Conservation (phyloP, 1,284 basidiomycete species). For the Leccinum subrobustum region DNA sequence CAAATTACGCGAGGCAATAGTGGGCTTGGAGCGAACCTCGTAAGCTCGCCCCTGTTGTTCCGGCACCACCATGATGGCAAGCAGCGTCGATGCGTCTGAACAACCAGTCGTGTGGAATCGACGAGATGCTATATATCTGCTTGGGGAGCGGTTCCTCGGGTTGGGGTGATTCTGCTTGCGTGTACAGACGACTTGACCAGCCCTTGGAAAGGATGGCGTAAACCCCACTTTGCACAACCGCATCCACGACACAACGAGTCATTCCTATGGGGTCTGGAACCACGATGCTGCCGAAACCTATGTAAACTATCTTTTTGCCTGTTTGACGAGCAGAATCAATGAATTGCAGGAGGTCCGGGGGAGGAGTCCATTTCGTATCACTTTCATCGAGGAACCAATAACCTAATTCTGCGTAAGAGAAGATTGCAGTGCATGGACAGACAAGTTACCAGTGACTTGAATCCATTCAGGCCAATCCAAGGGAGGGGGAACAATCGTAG, state of each 20-base stretch:
- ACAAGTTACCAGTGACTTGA: conserved; percentile 74
- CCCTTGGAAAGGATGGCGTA: conserved; percentile 94
- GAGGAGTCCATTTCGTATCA: conserved; percentile 90
- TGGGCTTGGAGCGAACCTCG: conserved; percentile 53
- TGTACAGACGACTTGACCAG: conserved; percentile 91
- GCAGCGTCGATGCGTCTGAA: conserved; percentile 93
- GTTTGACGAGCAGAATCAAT: conserved; percentile 73
- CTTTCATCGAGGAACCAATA: conserved; percentile 96
- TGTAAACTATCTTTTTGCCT: conserved; percentile 92
- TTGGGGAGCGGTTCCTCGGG: conserved; percentile 69
- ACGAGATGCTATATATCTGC: conserved; percentile 81
- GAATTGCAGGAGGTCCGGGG: conserved; percentile 76
- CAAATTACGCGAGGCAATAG: neutral
- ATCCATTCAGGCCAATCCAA: conserved; percentile 99
- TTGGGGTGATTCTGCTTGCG: conserved; percentile 57
- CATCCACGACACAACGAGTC: conserved; percentile 89
- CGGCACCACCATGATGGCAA: conserved; percentile 97
- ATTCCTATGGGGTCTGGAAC: conserved; percentile 92
- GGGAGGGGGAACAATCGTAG: conserved; percentile 83
- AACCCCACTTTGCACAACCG: conserved; percentile 82
- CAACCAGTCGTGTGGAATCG: conserved; percentile 96
- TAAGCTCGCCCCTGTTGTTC: conserved; percentile 92
- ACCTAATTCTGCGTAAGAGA: conserved; percentile 44
- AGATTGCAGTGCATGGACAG: neutral
- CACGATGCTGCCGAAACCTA: conserved; percentile 98